Evolutionary conservation across 2,329 filamentous ascomycete genomes (phyloP).

Genomic region (Aspergillus sergii): DNA sequence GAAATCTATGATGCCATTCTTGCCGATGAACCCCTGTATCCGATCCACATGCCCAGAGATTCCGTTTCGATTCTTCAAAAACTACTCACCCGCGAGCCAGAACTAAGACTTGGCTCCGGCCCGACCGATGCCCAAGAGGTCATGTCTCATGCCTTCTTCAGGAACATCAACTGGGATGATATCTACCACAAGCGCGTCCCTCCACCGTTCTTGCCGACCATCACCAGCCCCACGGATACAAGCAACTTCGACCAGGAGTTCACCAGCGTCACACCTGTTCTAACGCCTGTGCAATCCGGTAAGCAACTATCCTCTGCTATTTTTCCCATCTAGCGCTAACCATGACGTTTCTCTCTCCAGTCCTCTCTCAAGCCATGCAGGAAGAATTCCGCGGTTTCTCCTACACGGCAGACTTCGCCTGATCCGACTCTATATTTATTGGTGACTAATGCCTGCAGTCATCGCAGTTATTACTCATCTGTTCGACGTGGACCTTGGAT

Average conservation of each 20-base stretch:
- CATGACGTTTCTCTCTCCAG: slow-evolving; percentile 50
- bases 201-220: slow-evolving; percentile 85
- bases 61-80: slow-evolving; percentile 98
- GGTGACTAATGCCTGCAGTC: slow-evolving; percentile 8
- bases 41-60: slow-evolving; percentile 97
- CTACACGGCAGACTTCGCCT: slow-evolving; percentile 90
- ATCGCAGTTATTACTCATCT: slow-evolving; percentile 17
- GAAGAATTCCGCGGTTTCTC: slow-evolving; percentile 99
- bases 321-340: slow-evolving; percentile 12
- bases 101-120: slow-evolving; percentile 87
- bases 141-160: slow-evolving; percentile 98
- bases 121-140: slow-evolving; percentile 97
- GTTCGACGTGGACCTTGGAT: slow-evolving; percentile 18
- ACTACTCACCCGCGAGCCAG: slow-evolving; percentile 90
- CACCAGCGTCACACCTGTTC: slow-evolving; percentile 94
- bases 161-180: slow-evolving; percentile 98
- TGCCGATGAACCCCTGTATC: slow-evolving; percentile 94
- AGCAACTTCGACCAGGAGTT: slow-evolving; percentile 99
- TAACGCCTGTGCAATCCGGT: slow-evolving; percentile 97
- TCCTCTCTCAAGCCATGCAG: slow-evolving; percentile 97
- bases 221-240: slow-evolving; percentile 94
- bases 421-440: slow-evolving; percentile 29
- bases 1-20: slow-evolving; percentile 99
- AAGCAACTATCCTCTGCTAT: slow-evolving; percentile 44
- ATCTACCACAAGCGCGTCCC: slow-evolving; percentile 93